Evolutionary conservation across 371 early-diverging fungal genomes (phyloP), one percentile per base, ranked within the genome.

Genomic region (Rhizopus microsporus): DNA sequence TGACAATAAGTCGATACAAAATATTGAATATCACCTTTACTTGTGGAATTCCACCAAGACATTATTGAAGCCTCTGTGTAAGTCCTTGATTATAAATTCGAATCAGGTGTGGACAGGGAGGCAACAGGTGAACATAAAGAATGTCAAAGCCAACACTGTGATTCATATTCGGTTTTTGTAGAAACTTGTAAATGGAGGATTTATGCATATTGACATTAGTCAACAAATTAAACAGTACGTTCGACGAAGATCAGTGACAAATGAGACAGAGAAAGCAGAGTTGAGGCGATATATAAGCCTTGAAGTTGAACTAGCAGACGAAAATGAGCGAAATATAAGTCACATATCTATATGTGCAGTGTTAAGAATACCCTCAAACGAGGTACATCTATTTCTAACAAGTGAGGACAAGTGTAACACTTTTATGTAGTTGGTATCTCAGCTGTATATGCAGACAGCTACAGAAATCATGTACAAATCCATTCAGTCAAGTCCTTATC

Each of bases 41-140:
- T 57, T 65, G 38, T 65, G 65, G 65, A 65, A 60, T 45, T 65
- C 65, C n/a, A 56, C 57, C 4, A 40, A 53, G 12, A 65, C 60
- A 4, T 53, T 65, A 7, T 34, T 65, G 16, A 65, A 65, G 29
- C 65, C 65, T 15, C 57, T 47, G 31, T 65, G 65, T 12, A 52
- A 39, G 23, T 57, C 60, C 4, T 32, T 65, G 0, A n/a, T 16
- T 1, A 29, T 65, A 31, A 46, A 65, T 15, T 17, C 43, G 4
- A n/a, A 56, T n/a, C 45, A 65, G 29, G 42, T 60, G 5, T 65
- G 65, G 65, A 34, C 46, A 7, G 32, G 40, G 0, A 35, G 56
- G 6, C 40, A 65, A 5, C 42, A 53, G 43, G 65, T 56, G 38
- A 30, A 23, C 9, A 51, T 31, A 12, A 30, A 30, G 13, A 38